Conservation (phyloP, 805 yeast species). For the Starmera dryadoides region DNA sequence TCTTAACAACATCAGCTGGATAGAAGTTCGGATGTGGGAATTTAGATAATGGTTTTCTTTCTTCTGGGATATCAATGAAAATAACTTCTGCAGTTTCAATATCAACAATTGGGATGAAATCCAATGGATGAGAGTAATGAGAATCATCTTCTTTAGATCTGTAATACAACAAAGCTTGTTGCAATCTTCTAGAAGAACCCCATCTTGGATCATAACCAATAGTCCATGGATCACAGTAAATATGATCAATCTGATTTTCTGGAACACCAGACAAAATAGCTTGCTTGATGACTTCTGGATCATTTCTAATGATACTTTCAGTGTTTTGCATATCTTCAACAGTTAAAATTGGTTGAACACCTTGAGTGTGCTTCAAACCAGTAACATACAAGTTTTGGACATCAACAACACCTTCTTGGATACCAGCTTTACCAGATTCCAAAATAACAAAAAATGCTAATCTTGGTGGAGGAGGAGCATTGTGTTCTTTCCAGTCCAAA, state of each 20-base stretch:
- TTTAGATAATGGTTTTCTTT: conserved; percentile 66
- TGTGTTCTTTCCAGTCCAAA: conserved; percentile 57
- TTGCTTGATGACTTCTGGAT: conserved; percentile 66
- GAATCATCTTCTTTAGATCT: conserved; percentile 72
- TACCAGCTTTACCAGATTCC: conserved; percentile 50
- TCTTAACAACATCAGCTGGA: conserved; percentile 54
- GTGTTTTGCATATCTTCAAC: conserved; percentile 57
- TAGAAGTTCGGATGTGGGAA: conserved; percentile 65
- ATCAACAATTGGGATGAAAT: conserved; percentile 78
- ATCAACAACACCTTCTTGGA: conserved; percentile 67
- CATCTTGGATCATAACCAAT: conserved; percentile 71
- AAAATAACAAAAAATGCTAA: conserved; percentile 59
- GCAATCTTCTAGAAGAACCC: conserved; percentile 69
- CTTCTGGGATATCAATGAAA: conserved; percentile 66
- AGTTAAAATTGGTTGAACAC: conserved; percentile 70
- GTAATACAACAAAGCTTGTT: conserved; percentile 77
- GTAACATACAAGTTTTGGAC: conserved; percentile 40
- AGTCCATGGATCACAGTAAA: conserved; percentile 66
- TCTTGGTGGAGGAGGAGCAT: conserved; percentile 60
- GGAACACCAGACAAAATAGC: conserved; percentile 66
- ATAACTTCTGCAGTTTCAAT: conserved; percentile 63
- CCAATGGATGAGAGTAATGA: conserved; percentile 60
- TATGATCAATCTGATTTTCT: conserved; percentile 34
- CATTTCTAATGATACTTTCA: conserved; percentile 60
- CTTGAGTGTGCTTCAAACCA: conserved; percentile 41